Conservation (phyloP, 2,329 filamentous ascomycete species). For the Aureobasidium mangrovei region DNA sequence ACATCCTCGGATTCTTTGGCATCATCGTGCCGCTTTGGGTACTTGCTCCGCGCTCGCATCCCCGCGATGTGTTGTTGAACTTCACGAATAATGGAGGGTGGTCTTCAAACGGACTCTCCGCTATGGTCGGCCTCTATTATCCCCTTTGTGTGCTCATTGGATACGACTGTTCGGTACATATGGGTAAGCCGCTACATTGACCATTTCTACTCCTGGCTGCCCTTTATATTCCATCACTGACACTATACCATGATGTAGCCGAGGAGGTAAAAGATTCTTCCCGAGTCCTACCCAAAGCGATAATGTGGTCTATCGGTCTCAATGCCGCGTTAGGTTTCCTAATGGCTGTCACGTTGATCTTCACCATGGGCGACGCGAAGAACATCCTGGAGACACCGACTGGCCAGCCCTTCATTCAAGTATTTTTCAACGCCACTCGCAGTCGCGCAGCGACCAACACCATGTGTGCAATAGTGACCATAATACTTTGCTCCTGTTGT, state of each 20-base stretch:
- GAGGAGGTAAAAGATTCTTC: conserved; percentile 23
- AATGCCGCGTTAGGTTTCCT: conserved; percentile 23
- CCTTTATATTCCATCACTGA: too few species aligned
- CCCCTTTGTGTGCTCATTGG: conserved; percentile 16
- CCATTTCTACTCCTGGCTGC: conserved; percentile 13
- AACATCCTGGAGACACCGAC: conserved; percentile 19
- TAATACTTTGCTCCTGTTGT: conserved; percentile 25
- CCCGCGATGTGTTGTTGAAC: neutral
- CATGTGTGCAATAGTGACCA: conserved; percentile 27
- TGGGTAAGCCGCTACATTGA: conserved; percentile 16
- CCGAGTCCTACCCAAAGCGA: conserved; percentile 19
- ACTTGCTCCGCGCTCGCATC: conserved; percentile 15
- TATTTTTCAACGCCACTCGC: conserved; percentile 30
- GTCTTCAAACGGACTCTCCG: conserved; percentile 13
- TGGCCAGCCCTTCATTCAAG: conserved; percentile 27
- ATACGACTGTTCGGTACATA: conserved; percentile 22
- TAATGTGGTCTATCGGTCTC: conserved; percentile 18
- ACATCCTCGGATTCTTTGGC: conserved; percentile 27
- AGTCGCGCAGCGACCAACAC: conserved; percentile 25
- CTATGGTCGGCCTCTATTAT: conserved; percentile 14
- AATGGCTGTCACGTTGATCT: conserved; percentile 27
- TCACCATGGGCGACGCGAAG: conserved; percentile 28
- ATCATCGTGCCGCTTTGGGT: conserved; percentile 25
- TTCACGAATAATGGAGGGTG: conserved; percentile 11
- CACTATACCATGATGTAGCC: too few species aligned